Conservation (phyloP, 768 basidiomycete genomes). For the Mycena crocata region DNA sequence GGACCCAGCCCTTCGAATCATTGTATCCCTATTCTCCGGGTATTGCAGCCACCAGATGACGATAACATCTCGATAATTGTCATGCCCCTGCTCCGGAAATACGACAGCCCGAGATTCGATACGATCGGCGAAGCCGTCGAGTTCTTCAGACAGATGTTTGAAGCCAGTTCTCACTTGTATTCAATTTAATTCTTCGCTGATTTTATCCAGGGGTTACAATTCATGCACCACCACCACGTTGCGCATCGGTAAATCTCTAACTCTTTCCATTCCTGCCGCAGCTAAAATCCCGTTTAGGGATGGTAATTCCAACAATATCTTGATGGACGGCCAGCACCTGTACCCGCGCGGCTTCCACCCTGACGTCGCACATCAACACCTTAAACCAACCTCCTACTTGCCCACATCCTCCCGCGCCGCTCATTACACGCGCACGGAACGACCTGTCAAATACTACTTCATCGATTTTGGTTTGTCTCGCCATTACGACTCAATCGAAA, state of each 20-base stretch:
- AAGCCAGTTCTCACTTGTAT: no score
- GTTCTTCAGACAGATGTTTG: slow-evolving; percentile 46
- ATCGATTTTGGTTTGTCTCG: slow-evolving; percentile 54
- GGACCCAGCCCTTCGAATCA: slow-evolving; percentile 44
- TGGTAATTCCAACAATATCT: slow-evolving; percentile 44
- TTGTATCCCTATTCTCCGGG: slow-evolving; percentile 45
- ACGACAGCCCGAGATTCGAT: slow-evolving; percentile 45
- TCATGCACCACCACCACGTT: slow-evolving; percentile 45
- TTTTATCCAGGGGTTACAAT: slow-evolving; percentile 38
- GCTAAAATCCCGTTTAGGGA: slow-evolving; percentile 32
- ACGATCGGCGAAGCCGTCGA: slow-evolving; percentile 50
- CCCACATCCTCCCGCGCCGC: slow-evolving; percentile 3
- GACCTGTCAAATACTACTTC: slow-evolving; percentile 48
- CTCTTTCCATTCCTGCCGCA: background rate
- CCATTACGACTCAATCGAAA: slow-evolving; percentile 41
- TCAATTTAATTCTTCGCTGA: slow-evolving; percentile 9
- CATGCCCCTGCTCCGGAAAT: slow-evolving; percentile 42
- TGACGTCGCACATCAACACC: background rate
- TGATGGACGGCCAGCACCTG: slow-evolving; percentile 48
- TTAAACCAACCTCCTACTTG: no score
- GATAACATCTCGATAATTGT: slow-evolving; percentile 35
- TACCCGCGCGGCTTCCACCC: slow-evolving; percentile 45
- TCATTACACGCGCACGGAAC: slow-evolving; percentile 41
- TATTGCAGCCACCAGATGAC: slow-evolving; percentile 37
- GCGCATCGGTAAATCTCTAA: slow-evolving; percentile 45